Conservation (phyloP, 1,284 basidiomycete species). For the Athelia psychrophila region DNA sequence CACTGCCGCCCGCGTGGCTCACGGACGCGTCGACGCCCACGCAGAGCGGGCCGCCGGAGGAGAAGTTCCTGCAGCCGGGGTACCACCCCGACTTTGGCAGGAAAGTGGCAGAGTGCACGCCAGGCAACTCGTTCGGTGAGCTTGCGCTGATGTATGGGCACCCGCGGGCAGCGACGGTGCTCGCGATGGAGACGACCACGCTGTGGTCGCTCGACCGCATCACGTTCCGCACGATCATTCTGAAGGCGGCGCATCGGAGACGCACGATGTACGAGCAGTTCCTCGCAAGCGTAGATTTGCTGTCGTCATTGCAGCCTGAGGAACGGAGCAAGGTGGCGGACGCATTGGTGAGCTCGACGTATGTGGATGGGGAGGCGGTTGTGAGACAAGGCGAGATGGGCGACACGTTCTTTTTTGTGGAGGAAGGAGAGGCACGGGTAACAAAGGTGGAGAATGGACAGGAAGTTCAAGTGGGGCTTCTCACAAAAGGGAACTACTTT, state of each 20-base stretch:
- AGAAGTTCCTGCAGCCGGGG: conserved; percentile 60
- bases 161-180: conserved; percentile 91
- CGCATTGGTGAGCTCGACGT: conserved; percentile 84
- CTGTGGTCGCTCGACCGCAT: conserved; percentile 96
- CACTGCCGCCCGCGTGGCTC: conserved; percentile 56
- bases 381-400: conserved; percentile 93
- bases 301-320: conserved; percentile 81
- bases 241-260: conserved; percentile 83
- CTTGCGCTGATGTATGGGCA: conserved; percentile 98
- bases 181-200: conserved; percentile 82
- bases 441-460: conserved; percentile 74
- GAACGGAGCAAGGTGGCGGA: conserved; percentile 98
- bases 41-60: conserved; percentile 32
- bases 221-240: conserved; percentile 97
- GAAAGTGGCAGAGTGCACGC: conserved; percentile 82
- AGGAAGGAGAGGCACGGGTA: conserved; percentile 88
- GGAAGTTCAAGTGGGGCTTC: conserved; percentile 71
- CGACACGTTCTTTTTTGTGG: conserved; percentile 96
- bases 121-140: conserved; percentile 93
- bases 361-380: conserved; percentile 82
- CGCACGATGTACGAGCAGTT: conserved; percentile 96
- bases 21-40: conserved; percentile 33
- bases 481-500: conserved; percentile 95
- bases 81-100: conserved; percentile 74
- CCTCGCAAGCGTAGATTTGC: conserved; percentile 86